Conservation (phyloP, 208 protist species). For the Hexamita inflata region DNA sequence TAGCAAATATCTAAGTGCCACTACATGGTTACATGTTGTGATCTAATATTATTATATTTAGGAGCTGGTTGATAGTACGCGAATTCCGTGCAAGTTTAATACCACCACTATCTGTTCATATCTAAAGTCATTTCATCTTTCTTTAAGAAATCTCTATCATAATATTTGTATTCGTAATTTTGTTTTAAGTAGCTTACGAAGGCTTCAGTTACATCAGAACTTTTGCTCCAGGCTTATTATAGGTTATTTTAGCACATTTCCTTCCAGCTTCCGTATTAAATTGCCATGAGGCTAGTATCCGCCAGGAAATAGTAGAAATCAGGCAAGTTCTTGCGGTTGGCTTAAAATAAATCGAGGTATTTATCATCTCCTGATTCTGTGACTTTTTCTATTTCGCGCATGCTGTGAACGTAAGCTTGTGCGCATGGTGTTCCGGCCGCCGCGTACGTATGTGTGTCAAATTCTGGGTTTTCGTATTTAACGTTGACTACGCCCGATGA, state of each 20-base stretch:
- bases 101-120: conserved; percentile 19
- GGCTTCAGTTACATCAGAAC: neutral
- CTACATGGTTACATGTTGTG: neutral
- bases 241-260: neutral
- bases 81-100: conserved; percentile 21
- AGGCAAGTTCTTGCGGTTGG: no score
- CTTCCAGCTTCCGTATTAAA: conserved; percentile 6
- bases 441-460: conserved; percentile 5
- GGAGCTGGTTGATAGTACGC: conserved; percentile 24
- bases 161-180: neutral
- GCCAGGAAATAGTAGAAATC: conserved; percentile 23
- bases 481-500: conserved; percentile 9
- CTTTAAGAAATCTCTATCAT: neutral
- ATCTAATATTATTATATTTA: conserved; percentile 7
- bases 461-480: conserved; percentile 2
- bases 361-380: no score
- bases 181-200: neutral
- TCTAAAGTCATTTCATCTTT: neutral
- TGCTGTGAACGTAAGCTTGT: neutral
- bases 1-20: conserved; percentile 16
- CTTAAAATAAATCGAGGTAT: neutral
- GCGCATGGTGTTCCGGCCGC: neutral
- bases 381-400: neutral
- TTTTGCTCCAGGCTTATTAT: neutral
- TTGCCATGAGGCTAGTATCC: neutral